Evolutionary conservation across 176 grass and related monocot species (phyloP), one percentile per base, ranked within the genome.

Genomic region (Zizania latifolia): DNA sequence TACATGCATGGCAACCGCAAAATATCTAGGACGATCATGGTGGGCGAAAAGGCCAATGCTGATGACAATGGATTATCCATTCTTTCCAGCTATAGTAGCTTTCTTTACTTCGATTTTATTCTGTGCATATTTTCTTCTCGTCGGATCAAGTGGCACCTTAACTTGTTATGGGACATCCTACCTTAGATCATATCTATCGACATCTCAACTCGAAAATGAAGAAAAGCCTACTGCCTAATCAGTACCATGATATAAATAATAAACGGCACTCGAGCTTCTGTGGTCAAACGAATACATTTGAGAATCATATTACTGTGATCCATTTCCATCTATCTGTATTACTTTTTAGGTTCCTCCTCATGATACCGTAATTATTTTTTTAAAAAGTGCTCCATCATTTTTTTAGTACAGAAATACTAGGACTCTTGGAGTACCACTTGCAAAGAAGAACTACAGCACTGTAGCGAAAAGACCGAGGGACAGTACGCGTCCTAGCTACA

Each of bases 141-240:
- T 11, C 33, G 26, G 70, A 34, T 80, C 24, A 60, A 31, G 27
- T 8, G 7, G 1, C 32, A 10, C 26, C 57, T 70, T 40, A 30
- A 59, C n/a, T n/a, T n/a, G 66, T 19, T 58, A 44, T 12, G 16
- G 10, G 77, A 82, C 66, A 3, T 57, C 3, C 37, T 24, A 87
- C 79, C 85, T 78, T n/a, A n/a, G n/a, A n/a, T n/a, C 72, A 71
- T 14, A 82, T 66, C 58, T 8, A 23, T 0, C 57, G 58, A 72
- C 79, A 26, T 50, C 29, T 82, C 29, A 82, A 21, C 84, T 81
- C 22, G 34, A 81, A 81, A 69, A 70, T 16, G 8, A 5, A 5
- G 10, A 44, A 56, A 61, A 2, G 59, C n/a, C n/a, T n/a, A n/a
- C n/a, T n/a, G n/a, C n/a, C n/a, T n/a, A n/a, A n/a, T n/a, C n/a